These are phyloP conservation scores for Phialemoniopsis sp. DNA, from an alignment of 2,329 filamentous ascomycete species.

Conservation along the genomic window DNA sequence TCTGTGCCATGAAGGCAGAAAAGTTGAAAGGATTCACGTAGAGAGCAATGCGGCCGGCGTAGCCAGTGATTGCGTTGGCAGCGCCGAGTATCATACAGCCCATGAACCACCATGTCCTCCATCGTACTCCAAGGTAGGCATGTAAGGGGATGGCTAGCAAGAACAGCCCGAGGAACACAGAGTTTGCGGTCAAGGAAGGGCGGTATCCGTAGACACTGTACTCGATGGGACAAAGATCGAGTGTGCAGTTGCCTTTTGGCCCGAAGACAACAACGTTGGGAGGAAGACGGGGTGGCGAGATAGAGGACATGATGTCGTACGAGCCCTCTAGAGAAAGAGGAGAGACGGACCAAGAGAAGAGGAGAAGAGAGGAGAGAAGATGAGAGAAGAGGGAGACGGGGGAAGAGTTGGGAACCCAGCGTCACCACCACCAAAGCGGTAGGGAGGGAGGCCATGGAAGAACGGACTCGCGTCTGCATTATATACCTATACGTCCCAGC, in stretches of 20 bases:
- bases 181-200: slow-evolving; percentile 34
- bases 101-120: slow-evolving; percentile 43
- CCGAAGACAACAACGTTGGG: slow-evolving; percentile 26
- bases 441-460: too few relatives aligned
- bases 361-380: not conserved
- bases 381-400: not conserved
- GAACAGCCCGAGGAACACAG: slow-evolving; percentile 32
- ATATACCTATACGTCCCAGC: too few relatives aligned
- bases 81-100: slow-evolving; percentile 50
- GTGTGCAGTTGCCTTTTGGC: slow-evolving; percentile 40
- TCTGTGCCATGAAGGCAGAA: slow-evolving; percentile 58
- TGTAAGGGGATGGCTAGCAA: slow-evolving; percentile 41
- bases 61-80: slow-evolving; percentile 54
- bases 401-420: too few relatives aligned
- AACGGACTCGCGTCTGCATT: too few relatives aligned
- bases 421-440: too few relatives aligned
- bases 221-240: slow-evolving; percentile 36
- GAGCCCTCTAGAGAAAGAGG: too few relatives aligned
- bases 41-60: slow-evolving; percentile 52
- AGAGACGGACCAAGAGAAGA: not conserved
- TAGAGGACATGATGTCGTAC: too few relatives aligned
- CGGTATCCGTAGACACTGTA: slow-evolving; percentile 39
- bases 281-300: not conserved
- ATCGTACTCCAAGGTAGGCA: slow-evolving; percentile 33
- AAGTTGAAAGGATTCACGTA: slow-evolving; percentile 53